Conservation (phyloP, 805 yeast species). For the Lachancea nothofagi region DNA sequence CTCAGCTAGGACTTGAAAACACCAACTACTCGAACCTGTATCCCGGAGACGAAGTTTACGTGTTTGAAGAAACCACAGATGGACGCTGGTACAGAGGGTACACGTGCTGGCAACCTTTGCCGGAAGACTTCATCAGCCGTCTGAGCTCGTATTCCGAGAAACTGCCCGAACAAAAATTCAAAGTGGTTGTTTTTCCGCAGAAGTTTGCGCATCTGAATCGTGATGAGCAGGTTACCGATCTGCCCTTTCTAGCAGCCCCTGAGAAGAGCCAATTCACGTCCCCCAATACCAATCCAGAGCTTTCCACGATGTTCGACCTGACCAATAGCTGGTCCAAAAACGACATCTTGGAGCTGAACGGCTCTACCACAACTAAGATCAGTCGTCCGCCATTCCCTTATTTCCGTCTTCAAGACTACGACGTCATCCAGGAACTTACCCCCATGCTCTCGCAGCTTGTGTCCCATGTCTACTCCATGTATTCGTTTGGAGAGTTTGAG, state of each 20-base stretch:
- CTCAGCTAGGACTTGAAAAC: slow-evolving; percentile 29
- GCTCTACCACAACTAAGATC: slow-evolving; percentile 22
- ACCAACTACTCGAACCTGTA: slow-evolving; percentile 48
- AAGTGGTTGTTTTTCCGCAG: slow-evolving; percentile 58
- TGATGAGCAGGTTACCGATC: slow-evolving; percentile 37
- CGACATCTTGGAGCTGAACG: slow-evolving; percentile 29
- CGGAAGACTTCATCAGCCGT: slow-evolving; percentile 61
- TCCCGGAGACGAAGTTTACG: slow-evolving; percentile 72
- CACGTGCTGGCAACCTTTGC: slow-evolving; percentile 59
- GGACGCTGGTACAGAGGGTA: slow-evolving; percentile 80
- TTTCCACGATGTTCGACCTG: slow-evolving; percentile 36
- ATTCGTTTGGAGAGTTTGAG: slow-evolving; percentile 65
- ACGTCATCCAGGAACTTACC: slow-evolving; percentile 50
- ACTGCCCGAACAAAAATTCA: slow-evolving; percentile 50
- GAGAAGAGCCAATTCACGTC: slow-evolving; percentile 25
- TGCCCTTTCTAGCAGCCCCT: slow-evolving; percentile 30
- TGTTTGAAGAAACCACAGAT: slow-evolving; percentile 54
- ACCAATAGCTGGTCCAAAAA: slow-evolving; percentile 23
- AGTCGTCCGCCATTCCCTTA: slow-evolving; percentile 53
- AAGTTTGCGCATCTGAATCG: slow-evolving; percentile 45
- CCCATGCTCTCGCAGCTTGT: slow-evolving; percentile 53
- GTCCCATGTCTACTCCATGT: slow-evolving; percentile 62
- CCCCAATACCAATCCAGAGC: slow-evolving; percentile 17
- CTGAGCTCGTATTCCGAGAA: slow-evolving; percentile 49
- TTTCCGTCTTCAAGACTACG: slow-evolving; percentile 39